Evolutionary conservation across 2,329 filamentous ascomycete species (phyloP).

Genomic region (Ceratocystis destructans): DNA sequence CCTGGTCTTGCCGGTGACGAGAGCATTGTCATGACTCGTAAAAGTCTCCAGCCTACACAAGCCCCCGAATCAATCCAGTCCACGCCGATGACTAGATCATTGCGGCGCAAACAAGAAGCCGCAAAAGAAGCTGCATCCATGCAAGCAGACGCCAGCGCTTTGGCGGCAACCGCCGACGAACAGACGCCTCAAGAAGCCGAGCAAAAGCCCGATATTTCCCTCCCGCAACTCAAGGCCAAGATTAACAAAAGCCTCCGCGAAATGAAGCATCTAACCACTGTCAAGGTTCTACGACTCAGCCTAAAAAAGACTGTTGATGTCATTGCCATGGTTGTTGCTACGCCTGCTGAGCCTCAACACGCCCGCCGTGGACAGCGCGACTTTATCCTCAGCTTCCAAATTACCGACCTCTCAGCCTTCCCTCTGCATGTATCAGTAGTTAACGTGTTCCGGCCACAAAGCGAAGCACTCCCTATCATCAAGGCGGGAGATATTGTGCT

Average conservation of each 20-base stretch:
- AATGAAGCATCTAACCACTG: conserved; percentile 40
- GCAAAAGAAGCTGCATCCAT: background rate
- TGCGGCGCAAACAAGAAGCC: background rate
- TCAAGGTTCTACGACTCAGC: conserved; percentile 37
- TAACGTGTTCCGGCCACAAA: conserved; percentile 45
- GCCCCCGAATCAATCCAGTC: background rate
- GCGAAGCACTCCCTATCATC: conserved; percentile 41
- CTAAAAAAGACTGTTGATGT: conserved; percentile 33
- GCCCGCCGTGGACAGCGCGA: conserved; percentile 45
- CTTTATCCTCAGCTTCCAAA: conserved; percentile 44
- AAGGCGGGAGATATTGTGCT: conserved; percentile 44
- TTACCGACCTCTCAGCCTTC: conserved; percentile 43
- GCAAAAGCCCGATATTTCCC: conserved; percentile 20
- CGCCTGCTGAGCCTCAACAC: conserved; percentile 37
- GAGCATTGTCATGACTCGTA: conserved; percentile 10
- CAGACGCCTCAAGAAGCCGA: conserved; percentile 19
- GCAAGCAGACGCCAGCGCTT: background rate
- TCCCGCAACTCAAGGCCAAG: conserved; percentile 31
- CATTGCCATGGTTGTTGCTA: conserved; percentile 40
- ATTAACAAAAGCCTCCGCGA: conserved; percentile 35
- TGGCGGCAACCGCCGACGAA: background rate
- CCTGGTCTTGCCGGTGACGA: conserved; percentile 8
- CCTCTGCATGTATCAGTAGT: conserved; percentile 39
- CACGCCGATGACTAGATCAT: background rate
- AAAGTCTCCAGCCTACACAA: background rate